Percentiles rank a stretch among this genome's conserved stretches.
Conservation (phyloP, 2,329 filamentous ascomycete genomes). For the Talaromyces sp. region DNA sequence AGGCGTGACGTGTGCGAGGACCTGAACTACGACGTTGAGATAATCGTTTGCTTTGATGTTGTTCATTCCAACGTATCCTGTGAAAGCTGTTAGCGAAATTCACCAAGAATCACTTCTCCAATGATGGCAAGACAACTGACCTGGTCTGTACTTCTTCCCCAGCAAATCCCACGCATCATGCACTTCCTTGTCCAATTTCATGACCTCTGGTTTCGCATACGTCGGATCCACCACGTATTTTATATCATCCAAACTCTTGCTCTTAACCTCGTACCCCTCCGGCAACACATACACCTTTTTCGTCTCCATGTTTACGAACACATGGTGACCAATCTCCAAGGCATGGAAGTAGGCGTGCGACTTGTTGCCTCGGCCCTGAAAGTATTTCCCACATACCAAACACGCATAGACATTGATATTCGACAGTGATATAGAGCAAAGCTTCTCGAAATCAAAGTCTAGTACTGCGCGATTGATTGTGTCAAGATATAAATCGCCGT, state of each 20-base stretch:
- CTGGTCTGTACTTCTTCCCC: constrained; percentile 82
- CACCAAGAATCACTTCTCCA: not conserved
- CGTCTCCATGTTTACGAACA: constrained; percentile 89
- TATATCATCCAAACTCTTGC: constrained; percentile 92
- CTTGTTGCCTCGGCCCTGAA: constrained; percentile 84
- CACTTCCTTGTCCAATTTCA: constrained; percentile 63
- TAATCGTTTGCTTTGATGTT: constrained; percentile 99
- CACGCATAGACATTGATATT: constrained; percentile 99
- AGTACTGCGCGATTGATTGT: constrained; percentile 89
- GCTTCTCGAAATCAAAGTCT: constrained; percentile 98
- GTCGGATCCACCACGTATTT: constrained; percentile 94
- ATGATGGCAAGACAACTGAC: constrained; percentile 19
- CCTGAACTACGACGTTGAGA: constrained; percentile 89
- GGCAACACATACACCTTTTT: constrained; percentile 56
- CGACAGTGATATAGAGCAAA: constrained; percentile 90
- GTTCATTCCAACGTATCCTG: constrained; percentile 92
- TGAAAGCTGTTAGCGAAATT: not conserved
- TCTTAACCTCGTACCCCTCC: constrained; percentile 94
- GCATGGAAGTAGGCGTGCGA: constrained; percentile 98
- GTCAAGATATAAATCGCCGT: constrained; percentile 94
- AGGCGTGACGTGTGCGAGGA: constrained; percentile 81
- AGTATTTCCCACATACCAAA: constrained; percentile 96
- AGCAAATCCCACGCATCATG: constrained; percentile 65
- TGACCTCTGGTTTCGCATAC: constrained; percentile 74
- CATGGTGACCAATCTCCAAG: constrained; percentile 90